Evolutionary conservation across 805 yeast genomes (phyloP).

Genomic region (Candida broadrunensis): DNA sequence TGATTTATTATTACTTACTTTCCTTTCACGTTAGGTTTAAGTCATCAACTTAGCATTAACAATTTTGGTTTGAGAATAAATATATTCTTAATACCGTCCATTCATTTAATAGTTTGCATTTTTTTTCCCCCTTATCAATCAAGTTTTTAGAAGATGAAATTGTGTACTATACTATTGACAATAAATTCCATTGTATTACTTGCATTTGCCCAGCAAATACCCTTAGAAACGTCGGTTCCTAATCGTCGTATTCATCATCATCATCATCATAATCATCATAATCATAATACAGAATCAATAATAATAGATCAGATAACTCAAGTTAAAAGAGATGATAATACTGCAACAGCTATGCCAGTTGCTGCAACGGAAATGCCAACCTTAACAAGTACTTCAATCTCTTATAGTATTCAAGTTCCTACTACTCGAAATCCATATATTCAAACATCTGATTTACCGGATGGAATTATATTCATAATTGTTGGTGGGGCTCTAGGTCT

Average conservation of each 20-base stretch:
- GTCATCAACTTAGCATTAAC: no score
- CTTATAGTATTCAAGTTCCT: constrained; percentile 10
- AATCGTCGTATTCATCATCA: neutral
- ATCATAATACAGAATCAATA: neutral
- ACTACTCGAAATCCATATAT: constrained; percentile 29
- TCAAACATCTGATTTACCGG: constrained; percentile 17
- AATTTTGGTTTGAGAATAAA: no score
- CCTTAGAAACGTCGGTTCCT: neutral
- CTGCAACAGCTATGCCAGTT: neutral
- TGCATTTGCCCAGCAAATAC: neutral
- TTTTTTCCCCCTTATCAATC: no score
- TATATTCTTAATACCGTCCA: neutral
- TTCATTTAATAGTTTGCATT: neutral
- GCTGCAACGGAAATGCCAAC: constrained; percentile 4
- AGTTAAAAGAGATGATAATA: neutral
- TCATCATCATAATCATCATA: constrained; percentile 1
- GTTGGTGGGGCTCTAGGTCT: constrained; percentile 33
- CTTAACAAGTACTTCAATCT: constrained; percentile 1
- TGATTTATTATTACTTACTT: no score
- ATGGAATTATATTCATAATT: constrained; percentile 42
- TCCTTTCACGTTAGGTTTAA: no score
- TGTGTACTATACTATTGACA: neutral
- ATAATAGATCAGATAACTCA: neutral
- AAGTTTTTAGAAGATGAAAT: neutral
- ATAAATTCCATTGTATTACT: neutral